Evolutionary conservation across 192 early-diverging fungal genomes (phyloP).

Genomic region (Backusella macrospora): DNA sequence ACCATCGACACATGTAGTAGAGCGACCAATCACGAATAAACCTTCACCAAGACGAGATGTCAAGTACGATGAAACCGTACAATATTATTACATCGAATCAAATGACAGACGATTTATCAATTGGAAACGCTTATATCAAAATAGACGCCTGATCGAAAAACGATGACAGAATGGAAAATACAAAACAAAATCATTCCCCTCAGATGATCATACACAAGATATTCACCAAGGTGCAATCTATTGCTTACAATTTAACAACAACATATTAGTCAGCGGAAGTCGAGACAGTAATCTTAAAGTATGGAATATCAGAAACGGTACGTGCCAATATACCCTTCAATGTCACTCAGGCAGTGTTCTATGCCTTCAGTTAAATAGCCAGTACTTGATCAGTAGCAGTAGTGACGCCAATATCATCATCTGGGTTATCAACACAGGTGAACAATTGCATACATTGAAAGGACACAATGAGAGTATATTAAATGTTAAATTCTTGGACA

Average conservation of each 20-base stretch:
- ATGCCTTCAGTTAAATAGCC: too few relatives aligned
- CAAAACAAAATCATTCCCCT: constrained; percentile 59
- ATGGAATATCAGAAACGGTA: constrained; percentile 71
- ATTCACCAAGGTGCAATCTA: constrained; percentile 89
- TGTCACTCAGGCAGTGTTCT: constrained; percentile 77
- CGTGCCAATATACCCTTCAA: constrained; percentile 59
- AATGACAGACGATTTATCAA: constrained; percentile 53
- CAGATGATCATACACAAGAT: constrained; percentile 18
- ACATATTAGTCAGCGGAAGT: constrained; percentile 73
- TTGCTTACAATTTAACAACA: constrained; percentile 74
- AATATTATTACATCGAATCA: constrained; percentile 45
- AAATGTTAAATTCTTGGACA: constrained; percentile 85
- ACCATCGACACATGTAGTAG: constrained; percentile 54
- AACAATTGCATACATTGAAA: constrained; percentile 43
- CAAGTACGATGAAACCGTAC: constrained; percentile 28
- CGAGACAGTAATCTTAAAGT: constrained; percentile 72
- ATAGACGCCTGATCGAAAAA: constrained; percentile 63
- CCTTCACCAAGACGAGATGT: constrained; percentile 24
- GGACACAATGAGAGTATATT: constrained; percentile 69
- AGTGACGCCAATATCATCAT: constrained; percentile 69
- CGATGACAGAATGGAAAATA: constrained; percentile 78
- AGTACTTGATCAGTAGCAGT: too few relatives aligned
- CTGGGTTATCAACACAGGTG: constrained; percentile 76
- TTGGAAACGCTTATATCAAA: constrained; percentile 75
- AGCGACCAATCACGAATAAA: background rate